Percentiles rank a stretch among this genome's conserved stretches.
Evolutionary conservation across 1,139 yeast genomes (phyloP).

Genomic region (Lizanozyma gosingica): DNA sequence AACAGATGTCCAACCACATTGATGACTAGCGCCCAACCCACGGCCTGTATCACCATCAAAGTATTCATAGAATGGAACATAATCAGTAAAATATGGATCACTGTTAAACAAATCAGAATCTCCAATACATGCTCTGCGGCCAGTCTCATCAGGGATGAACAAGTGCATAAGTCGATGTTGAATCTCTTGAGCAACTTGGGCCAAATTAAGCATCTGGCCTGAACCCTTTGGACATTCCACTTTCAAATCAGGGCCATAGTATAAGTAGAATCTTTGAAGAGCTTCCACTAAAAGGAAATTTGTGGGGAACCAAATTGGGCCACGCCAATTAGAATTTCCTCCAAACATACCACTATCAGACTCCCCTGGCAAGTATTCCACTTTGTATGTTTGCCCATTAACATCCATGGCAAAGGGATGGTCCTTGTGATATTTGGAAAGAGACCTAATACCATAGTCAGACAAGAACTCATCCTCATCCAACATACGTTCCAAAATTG

Average conservation of each 20-base stretch:
- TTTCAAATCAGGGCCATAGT: slow-evolving; percentile 80
- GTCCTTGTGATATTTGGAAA: slow-evolving; percentile 81
- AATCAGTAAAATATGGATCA: slow-evolving; percentile 70
- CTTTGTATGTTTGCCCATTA: slow-evolving; percentile 65
- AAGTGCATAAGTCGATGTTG: slow-evolving; percentile 81
- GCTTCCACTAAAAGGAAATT: slow-evolving; percentile 85
- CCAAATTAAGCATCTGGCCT: slow-evolving; percentile 72
- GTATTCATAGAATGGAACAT: slow-evolving; percentile 77
- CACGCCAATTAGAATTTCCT: slow-evolving; percentile 97
- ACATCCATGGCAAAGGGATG: slow-evolving; percentile 86
- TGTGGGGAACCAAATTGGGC: slow-evolving; percentile 98
- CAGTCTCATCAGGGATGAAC: slow-evolving; percentile 62
- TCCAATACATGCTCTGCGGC: slow-evolving; percentile 77
- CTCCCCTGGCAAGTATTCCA: slow-evolving; percentile 85
- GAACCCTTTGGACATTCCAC: slow-evolving; percentile 90
- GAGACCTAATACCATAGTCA: slow-evolving; percentile 80
- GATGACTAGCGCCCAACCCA: slow-evolving; percentile 93
- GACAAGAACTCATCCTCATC: slow-evolving; percentile 87
- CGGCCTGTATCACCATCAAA: slow-evolving; percentile 95
- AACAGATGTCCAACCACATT: slow-evolving; percentile 95
- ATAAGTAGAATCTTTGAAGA: slow-evolving; percentile 78
- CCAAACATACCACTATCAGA: slow-evolving; percentile 95
- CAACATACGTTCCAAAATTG: slow-evolving; percentile 73
- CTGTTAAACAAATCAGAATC: slow-evolving; percentile 51
- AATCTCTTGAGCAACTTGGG: slow-evolving; percentile 87